Evolutionary conservation across 2,329 filamentous ascomycete species (phyloP), one percentile per base, ranked within the genome.

Genomic region (Meredithiella fracta): DNA sequence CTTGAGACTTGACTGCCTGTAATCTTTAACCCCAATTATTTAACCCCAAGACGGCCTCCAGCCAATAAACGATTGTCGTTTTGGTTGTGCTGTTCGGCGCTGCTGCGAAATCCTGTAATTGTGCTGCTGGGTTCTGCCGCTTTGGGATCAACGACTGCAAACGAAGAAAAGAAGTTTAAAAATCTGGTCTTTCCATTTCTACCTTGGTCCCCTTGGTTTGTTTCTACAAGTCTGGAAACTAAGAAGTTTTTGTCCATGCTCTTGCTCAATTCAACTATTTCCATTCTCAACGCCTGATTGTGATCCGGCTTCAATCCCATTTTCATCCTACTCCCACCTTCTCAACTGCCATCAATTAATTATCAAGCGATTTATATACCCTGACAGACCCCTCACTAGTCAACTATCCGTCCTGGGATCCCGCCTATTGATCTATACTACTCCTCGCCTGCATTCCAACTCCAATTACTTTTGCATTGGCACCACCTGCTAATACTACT

Each of bases 401-500:
- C 40, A 9, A 22, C n/a, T 44, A n/a, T 20, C 40, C 20, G 17
- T 8, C 15, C 4, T 44, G 29, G 29, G 5, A 34, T 34, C 5
- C 29, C 29, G 29, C 29, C 29, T 34, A 34, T 34, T n/a, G n/a
- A n/a, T n/a, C 8, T 44, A n/a, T 44, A 20, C 7, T 3, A 20
- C 20, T n/a, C 20, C 29, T 44, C 17, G 40, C 15, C 40, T 44
- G 7, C 40, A n/a, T 44, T 3, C 4, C 40, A 2, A 44, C 20
- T 44, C 40, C 2, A n/a, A 22, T 22, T 44, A 20, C 17, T 22
- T 44, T 17, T 15, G 40, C 40, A 44, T 8, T 44, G 40, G 40
- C 15, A 44, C 40, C 40, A 44, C 40, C n/a, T 44, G n/a, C 40
- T 44, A 44, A 44, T 44, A 44, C 40, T 44, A 44, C 40, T 44